Conservation (phyloP, 495 filamentous ascomycete species). For the Staphylotrichum longicolle region DNA sequence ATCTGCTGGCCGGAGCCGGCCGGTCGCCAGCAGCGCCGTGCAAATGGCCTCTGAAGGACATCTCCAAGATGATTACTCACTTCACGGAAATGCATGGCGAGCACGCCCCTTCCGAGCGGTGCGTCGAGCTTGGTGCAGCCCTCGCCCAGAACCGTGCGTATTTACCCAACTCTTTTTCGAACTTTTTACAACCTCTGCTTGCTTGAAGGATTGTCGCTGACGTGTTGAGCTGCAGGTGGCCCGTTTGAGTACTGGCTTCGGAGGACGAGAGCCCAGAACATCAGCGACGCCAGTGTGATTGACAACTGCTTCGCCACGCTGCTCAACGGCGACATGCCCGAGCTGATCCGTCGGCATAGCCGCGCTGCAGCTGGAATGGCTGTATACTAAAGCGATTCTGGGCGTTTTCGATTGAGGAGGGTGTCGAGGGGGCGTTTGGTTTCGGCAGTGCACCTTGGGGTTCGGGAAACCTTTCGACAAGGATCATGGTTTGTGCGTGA, state of each 20-base stretch:
- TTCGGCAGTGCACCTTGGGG: too few species aligned
- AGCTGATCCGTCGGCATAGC: conserved; percentile 34
- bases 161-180: background rate
- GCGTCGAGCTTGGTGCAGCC: conserved; percentile 41
- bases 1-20: conserved; percentile 37
- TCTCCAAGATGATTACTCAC: conserved; percentile 48
- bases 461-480: too few species aligned
- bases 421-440: too few species aligned
- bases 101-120: conserved; percentile 38
- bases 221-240: conserved; percentile 32
- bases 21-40: conserved; percentile 45
- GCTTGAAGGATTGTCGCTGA: background rate
- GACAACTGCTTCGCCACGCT: conserved; percentile 37
- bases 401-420: too few species aligned
- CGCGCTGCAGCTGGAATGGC: conserved; percentile 37
- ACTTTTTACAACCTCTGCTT: background rate
- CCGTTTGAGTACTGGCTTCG: conserved; percentile 50
- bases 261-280: conserved; percentile 35
- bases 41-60: conserved; percentile 49
- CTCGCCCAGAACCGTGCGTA: conserved; percentile 38
- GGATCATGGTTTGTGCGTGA: too few species aligned
- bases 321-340: conserved; percentile 35
- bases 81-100: conserved; percentile 46
- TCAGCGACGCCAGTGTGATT: conserved; percentile 33
- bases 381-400: background rate